A percentile compares a stretch with the other conserved stretches of the same genome.
Conservation (phyloP, 192 early-diverging fungal species). For the Entomortierella beljakovae region DNA sequence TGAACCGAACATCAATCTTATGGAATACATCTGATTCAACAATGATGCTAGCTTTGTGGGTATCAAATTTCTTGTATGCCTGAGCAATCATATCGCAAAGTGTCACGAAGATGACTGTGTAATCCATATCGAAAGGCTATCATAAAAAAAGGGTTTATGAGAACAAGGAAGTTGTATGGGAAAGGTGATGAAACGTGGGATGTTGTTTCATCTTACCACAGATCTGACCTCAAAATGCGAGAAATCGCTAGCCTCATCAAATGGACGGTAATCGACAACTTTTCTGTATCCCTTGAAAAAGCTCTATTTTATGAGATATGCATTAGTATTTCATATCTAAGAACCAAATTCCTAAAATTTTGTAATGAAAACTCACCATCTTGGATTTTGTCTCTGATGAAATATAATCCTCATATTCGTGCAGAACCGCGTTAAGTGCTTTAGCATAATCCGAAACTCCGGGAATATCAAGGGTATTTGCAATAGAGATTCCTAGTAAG, state of each 20-base stretch:
- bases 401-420: conserved; percentile 25
- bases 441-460: conserved; percentile 13
- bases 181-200: neutral
- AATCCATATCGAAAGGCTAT: conserved; percentile 50
- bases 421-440: conserved; percentile 9
- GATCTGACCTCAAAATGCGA: conserved; percentile 16
- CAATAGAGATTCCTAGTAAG: conserved; percentile 26
- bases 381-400: conserved; percentile 23
- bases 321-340: too few relatives aligned
- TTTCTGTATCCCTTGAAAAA: conserved; percentile 9
- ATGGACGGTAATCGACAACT: neutral
- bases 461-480: conserved; percentile 27
- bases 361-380: conserved; percentile 11
- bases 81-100: conserved; percentile 28
- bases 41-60: conserved; percentile 5
- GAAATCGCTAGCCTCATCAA: conserved; percentile 20
- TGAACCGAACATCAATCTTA: conserved; percentile 35
- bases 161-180: neutral
- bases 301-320: conserved; percentile 5
- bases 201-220: conserved; percentile 2
- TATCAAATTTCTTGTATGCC: conserved; percentile 37
- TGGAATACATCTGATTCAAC: conserved; percentile 10
- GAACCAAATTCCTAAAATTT: too few relatives aligned
- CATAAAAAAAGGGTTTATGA: neutral
- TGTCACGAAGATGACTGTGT: conserved; percentile 23